These are phyloP conservation scores for Ramaria sp. DNA, from an alignment of 768 basidiomycete genomes.

Conservation along the genomic window DNA sequence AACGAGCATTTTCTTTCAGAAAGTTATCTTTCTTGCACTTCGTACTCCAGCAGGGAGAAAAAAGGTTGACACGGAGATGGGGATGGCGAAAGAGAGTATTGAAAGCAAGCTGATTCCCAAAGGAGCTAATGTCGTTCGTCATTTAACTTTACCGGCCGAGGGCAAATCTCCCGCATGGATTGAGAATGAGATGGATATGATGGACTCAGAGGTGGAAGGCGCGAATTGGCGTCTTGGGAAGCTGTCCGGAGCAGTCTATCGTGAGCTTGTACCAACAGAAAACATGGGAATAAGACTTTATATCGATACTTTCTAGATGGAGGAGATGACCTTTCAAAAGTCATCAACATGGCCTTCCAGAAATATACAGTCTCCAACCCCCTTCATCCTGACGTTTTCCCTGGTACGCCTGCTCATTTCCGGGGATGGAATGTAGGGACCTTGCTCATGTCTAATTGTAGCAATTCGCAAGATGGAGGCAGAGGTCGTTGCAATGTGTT, in stretches of 20 bases:
- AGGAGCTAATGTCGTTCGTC: conserved; percentile 48
- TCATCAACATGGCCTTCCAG: conserved; percentile 73
- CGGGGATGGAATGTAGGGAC: neutral
- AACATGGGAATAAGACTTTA: conserved; percentile 5
- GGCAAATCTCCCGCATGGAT: conserved; percentile 69
- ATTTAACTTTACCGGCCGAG: conserved; percentile 52
- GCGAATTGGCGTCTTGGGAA: conserved; percentile 61
- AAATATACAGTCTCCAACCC: conserved; percentile 83
- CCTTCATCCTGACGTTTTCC: conserved; percentile 88
- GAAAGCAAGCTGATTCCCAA: conserved; percentile 58
- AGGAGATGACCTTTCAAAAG: conserved; percentile 65
- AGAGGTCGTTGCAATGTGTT: conserved; percentile 81
- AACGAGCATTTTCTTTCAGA: conserved; percentile 24
- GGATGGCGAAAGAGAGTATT: conserved; percentile 50
- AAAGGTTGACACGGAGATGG: conserved; percentile 55
- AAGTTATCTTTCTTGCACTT: conserved; percentile 43
- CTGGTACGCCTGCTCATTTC: conserved; percentile 22
- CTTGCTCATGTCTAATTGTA: conserved; percentile 1
- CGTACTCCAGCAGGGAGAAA: conserved; percentile 48
- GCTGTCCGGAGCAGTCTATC: conserved; percentile 79
- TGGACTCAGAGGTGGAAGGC: conserved; percentile 49
- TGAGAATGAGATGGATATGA: conserved; percentile 62
- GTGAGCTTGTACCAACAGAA: conserved; percentile 27
- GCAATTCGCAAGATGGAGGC: conserved; percentile 95
- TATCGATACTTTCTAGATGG: conserved; percentile 42